Evolutionary conservation across 305 asterid species (phyloP).

Genomic region (Fraxinus xanthoxyloides): DNA sequence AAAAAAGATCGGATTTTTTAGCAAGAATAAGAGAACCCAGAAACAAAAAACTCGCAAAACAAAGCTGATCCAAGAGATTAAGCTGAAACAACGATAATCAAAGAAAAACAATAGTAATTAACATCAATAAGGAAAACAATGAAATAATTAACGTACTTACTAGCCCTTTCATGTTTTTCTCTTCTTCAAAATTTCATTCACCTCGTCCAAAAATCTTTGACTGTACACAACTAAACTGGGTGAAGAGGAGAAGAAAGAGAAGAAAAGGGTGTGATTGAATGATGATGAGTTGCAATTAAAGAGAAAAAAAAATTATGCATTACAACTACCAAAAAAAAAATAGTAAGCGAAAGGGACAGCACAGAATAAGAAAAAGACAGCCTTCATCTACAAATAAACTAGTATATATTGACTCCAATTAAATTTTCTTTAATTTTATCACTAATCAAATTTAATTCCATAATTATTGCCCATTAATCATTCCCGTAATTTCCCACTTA

Average conservation of each 20-base stretch:
- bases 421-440: background rate
- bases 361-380: slow-evolving; percentile 37
- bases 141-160: slow-evolving; percentile 84
- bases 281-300: slow-evolving; percentile 66
- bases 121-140: slow-evolving; percentile 14
- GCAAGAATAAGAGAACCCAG: slow-evolving; percentile 29
- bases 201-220: slow-evolving; percentile 41
- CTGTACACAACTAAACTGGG: slow-evolving; percentile 35
- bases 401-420: slow-evolving; percentile 1
- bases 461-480: slow-evolving; percentile 38
- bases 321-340: slow-evolving; percentile 10
- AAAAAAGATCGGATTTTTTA: slow-evolving; percentile 31
- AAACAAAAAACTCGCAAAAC: slow-evolving; percentile 10
- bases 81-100: slow-evolving; percentile 13
- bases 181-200: slow-evolving; percentile 61
- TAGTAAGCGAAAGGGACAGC: slow-evolving; percentile 45
- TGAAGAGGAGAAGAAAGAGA: slow-evolving; percentile 21
- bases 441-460: slow-evolving; percentile 19
- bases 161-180: slow-evolving; percentile 78
- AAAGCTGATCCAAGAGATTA: slow-evolving; percentile 24
- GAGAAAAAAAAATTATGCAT: slow-evolving; percentile 23
- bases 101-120: background rate
- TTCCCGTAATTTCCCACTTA: slow-evolving; percentile 30
- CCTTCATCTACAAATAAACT: slow-evolving; percentile 32
- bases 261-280: slow-evolving; percentile 40